These are phyloP conservation scores for Agaricus bisporus DNA, from an alignment of 768 basidiomycete genomes.

Conservation along the genomic window DNA sequence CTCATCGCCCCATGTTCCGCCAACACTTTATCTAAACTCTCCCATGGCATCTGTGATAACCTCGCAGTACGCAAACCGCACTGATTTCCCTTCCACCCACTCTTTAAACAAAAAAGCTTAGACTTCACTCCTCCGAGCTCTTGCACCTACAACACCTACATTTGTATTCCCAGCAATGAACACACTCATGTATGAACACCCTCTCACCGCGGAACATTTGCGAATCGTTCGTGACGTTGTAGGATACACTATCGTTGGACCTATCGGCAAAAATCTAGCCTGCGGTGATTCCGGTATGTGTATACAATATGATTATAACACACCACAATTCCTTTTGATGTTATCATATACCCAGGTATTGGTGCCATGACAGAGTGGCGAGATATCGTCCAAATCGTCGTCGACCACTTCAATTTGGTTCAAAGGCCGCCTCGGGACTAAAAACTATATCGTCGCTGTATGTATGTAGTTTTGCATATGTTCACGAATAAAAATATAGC, in stretches of 20 bases:
- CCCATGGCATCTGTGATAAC: slow-evolving; percentile 85
- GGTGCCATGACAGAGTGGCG: slow-evolving; percentile 98
- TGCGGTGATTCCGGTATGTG: slow-evolving; percentile 85
- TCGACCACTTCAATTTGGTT: slow-evolving; percentile 40
- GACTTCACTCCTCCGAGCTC: slow-evolving; percentile 80
- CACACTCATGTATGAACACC: slow-evolving; percentile 95
- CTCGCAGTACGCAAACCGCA: slow-evolving; percentile 48
- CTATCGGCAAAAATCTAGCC: slow-evolving; percentile 82
- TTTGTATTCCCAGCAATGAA: slow-evolving; percentile 98
- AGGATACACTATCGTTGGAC: slow-evolving; percentile 77
- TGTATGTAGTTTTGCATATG: too few relatives aligned
- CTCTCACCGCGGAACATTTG: slow-evolving; percentile 82
- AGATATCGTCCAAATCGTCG: slow-evolving; percentile 76
- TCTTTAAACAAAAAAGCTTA: slow-evolving; percentile 16
- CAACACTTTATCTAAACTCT: slow-evolving; percentile 94
- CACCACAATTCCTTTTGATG: background rate
- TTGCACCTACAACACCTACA: slow-evolving; percentile 79
- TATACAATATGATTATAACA: background rate
- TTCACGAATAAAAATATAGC: background rate
- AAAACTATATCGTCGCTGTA: background rate
- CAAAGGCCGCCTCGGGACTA: background rate
- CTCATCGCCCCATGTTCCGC: slow-evolving; percentile 94
- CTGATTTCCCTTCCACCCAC: background rate
- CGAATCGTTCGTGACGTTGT: slow-evolving; percentile 68
- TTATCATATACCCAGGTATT: slow-evolving; percentile 45